Percentiles rank a stretch among this genome's conserved stretches.
Evolutionary conservation across 352 stramenopile species (phyloP).

Genomic region (Pythium utonaiense): DNA sequence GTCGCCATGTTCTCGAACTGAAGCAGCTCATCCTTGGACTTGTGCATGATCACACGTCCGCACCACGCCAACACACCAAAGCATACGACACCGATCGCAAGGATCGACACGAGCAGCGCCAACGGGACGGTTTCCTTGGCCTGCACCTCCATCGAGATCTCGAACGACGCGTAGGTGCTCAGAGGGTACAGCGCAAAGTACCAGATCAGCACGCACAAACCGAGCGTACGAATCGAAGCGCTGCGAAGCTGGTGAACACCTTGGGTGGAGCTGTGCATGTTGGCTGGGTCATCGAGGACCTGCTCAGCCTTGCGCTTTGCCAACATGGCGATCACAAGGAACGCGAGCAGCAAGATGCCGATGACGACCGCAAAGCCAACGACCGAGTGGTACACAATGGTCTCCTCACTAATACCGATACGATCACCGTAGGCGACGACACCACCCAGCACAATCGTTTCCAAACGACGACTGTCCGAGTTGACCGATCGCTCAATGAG

Average conservation of each 20-base stretch:
- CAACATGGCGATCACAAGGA: conserved; percentile 37
- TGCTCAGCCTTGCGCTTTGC: background rate
- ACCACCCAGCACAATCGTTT: conserved; percentile 52
- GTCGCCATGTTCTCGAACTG: conserved; percentile 53
- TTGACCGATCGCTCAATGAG: conserved; percentile 26
- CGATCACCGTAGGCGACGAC: conserved; percentile 56
- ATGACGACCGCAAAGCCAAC: conserved; percentile 46
- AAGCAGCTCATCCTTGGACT: conserved; percentile 50
- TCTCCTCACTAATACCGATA: conserved; percentile 47
- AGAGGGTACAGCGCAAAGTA: background rate
- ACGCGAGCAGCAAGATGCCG: conserved; percentile 25
- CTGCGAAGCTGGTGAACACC: background rate
- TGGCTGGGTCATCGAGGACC: background rate
- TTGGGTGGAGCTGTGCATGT: background rate
- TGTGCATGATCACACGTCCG: conserved; percentile 51
- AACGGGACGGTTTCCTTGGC: background rate
- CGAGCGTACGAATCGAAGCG: background rate
- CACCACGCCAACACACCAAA: background rate
- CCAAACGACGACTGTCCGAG: conserved; percentile 35
- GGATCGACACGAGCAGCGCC: background rate
- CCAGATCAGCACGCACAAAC: background rate
- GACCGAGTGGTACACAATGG: conserved; percentile 37
- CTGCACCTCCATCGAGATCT: background rate
- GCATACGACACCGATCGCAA: background rate
- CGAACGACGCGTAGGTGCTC: background rate